Evolutionary conservation across 768 basidiomycete genomes (phyloP), one percentile per base, ranked within the genome.

Genomic region (Trametes cubensis): DNA sequence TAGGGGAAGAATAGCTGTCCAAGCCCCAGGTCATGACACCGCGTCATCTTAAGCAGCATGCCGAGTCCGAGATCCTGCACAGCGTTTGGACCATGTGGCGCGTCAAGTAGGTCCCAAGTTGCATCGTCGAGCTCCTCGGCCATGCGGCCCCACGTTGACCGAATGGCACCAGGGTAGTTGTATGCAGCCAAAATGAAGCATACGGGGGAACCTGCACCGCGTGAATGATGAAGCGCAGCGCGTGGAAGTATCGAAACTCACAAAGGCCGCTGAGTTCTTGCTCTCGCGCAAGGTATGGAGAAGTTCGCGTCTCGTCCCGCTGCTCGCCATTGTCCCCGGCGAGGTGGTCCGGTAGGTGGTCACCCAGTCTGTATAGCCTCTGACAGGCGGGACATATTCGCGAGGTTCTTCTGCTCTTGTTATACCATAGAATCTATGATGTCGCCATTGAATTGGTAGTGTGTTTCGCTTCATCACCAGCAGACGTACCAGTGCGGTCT

Each of bases 361-460:
- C 91, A 0, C 89, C 89, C 0, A 92, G 73, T 6, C 76, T 78
- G 69, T 92, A 94, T 30, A 92, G 73, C 17, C 91, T 76, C 71
- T 85, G 83, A 69, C 92, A 94, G 0, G 89, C 83, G 2, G 92
- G 91, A 67, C 92, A 94, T 54, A 93, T 81, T 26, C 92, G 85
- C 56, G 85, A 82, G 11, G 78, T 81, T 6, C 80, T 73, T 2
- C 92, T 83, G 69, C 88, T 91, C 75, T 91, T 91, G 78, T 94
- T 94, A 69, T 93, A 92, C 90, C 90, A 93, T 14, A 92, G 67
- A 11, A 89, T 85, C 90, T 90, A 63, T 21, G 46, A 21, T 5
- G 20, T 1, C 2, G 4, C 25, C 4, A n/a, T 3, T 17, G 11
- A 23, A 7, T 3, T 30, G 34, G 10, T 6, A 11, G 34, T 10